Percentiles rank a stretch among this genome's conserved stretches.
phyloP scores from a whole-genome alignment of 2,329 filamentous ascomycete species.

The Colletotrichum lini region DNA sequence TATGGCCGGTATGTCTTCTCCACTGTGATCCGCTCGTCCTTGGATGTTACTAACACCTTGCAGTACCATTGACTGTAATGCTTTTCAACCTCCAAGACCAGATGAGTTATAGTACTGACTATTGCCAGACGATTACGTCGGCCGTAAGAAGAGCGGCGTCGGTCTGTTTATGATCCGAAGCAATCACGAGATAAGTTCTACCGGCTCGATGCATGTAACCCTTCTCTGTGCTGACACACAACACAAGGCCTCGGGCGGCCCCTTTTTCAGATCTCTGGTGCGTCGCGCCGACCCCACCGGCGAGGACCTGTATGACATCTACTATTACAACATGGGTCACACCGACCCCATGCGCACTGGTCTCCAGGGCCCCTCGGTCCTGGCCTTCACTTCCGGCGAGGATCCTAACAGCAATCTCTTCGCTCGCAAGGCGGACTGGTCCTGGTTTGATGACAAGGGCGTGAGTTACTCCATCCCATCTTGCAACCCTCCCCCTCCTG shows the following conservation, averaged over 20 bases:
- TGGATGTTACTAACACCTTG: not conserved
- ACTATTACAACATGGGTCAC: conserved; percentile 60
- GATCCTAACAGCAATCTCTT: conserved; percentile 55
- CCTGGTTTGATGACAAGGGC: conserved; percentile 51
- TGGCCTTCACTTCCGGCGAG: conserved; percentile 56
- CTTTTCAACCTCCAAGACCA: fast-evolving
- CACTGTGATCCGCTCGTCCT: not conserved
- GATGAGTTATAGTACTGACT: conserved; percentile 48
- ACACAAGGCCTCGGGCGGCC: conserved; percentile 55
- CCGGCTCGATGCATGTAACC: not conserved
- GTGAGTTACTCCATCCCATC: conserved; percentile 38
- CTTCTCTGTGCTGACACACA: not conserved
- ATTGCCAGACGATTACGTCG: conserved; percentile 54
- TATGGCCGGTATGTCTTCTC: conserved; percentile 50
- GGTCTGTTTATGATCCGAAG: conserved; percentile 55
- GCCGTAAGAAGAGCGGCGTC: conserved; percentile 52
- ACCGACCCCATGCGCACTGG: conserved; percentile 58
- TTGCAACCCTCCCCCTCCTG: not conserved
- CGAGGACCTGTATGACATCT: conserved; percentile 59
- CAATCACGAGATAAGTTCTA: conserved; percentile 13
- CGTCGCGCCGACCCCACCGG: conserved; percentile 53
- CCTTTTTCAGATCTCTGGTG: conserved; percentile 57
- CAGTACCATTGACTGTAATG: conserved; percentile 31
- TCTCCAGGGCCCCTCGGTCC: conserved; percentile 57
- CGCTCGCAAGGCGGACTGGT: conserved; percentile 53